These are phyloP conservation scores for Phytophthora brassicae DNA, from an alignment of 352 stramenopile genomes.

Conservation along the genomic window DNA sequence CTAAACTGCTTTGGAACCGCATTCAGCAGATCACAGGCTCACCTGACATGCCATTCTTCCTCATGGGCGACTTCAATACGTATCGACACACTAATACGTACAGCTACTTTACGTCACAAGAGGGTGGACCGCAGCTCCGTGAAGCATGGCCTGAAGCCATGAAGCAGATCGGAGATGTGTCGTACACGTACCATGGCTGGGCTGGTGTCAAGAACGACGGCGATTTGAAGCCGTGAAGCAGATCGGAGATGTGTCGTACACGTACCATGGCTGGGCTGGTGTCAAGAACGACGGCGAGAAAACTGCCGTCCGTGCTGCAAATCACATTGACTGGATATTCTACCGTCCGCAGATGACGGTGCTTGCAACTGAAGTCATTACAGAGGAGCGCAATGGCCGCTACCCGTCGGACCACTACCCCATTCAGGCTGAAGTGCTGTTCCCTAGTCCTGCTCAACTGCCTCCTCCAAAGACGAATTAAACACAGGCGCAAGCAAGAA, in stretches of 20 bases:
- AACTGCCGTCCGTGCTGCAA: constrained; percentile 58
- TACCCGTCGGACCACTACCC: constrained; percentile 89
- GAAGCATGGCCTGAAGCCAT: constrained; percentile 76
- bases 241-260: constrained; percentile 81
- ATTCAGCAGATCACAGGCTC: constrained; percentile 57
- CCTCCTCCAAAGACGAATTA: constrained; percentile 37
- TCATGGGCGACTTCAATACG: constrained; percentile 87
- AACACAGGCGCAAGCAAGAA: constrained; percentile 24
- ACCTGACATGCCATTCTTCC: constrained; percentile 56
- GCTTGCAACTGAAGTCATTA: constrained; percentile 79
- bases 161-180: constrained; percentile 72
- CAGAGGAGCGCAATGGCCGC: constrained; percentile 72
- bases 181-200: constrained; percentile 88
- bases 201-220: constrained; percentile 82
- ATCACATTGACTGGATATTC: constrained; percentile 91
- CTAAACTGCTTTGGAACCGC: constrained; percentile 61
- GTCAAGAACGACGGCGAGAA: constrained; percentile 82
- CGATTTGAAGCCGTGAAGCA: constrained; percentile 64
- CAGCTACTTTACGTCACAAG: constrained; percentile 74
- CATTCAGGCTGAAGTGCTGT: constrained; percentile 80
- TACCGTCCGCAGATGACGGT: constrained; percentile 80
- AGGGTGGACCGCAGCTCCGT: constrained; percentile 55
- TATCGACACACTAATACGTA: constrained; percentile 83
- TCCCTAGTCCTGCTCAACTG: constrained; percentile 59
- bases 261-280: constrained; percentile 87